Base-by-base conservation (phyloP, 1,284 basidiomycete species). In the Cutaneotrichosporon sp. region DNA sequence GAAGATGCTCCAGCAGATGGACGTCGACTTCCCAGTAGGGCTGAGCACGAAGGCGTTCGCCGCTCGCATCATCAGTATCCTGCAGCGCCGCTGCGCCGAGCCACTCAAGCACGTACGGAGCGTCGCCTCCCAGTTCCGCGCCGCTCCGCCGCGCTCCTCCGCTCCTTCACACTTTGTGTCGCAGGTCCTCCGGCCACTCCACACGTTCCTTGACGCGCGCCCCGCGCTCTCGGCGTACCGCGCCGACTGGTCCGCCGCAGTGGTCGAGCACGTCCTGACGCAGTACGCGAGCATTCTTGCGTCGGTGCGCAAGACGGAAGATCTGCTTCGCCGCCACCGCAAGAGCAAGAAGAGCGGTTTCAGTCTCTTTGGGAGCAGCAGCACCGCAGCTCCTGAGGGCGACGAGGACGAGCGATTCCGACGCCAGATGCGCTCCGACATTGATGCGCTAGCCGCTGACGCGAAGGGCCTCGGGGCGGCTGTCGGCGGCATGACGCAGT, bases 221-320 rank as follows among this genome's bases (percentile, higher is more conserved):
- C 82, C 83, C 10, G 77, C 82, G 6, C 75, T 95, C 52, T 86
- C 84, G 70, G 80, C 83, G 13, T 84, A 86, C 64, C 79, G 88
- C 40, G 77, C 79, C 26, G 73, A 81, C 5, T 90, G 88, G 80
- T 83, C 88, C 1, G 82, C 81, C 21, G 85, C 86, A 36, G 85
- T 96, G 9, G 89, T 92, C 70, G 88, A 91, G 64, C 84, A 85
- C 61, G 88, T 94, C 42, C 86, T 88, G 14, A 85, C 86, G 62
- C 80, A 81, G 51, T 85, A 84, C 69, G 80, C 81, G n/a, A 67
- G 73, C 10, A 81, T 91, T 71, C 83, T 97, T 31, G 84, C 87
- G 5, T 87, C 87, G 6, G 92, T 95, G 84, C 90, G 88, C 77
- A 95, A 95, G 82, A 91, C 90, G 1, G 92, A 97, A 72, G 92